Evolutionary conservation across 2,329 filamentous ascomycete species (phyloP), one percentile per base, ranked within the genome.

Genomic region (Colletotrichum horii): DNA sequence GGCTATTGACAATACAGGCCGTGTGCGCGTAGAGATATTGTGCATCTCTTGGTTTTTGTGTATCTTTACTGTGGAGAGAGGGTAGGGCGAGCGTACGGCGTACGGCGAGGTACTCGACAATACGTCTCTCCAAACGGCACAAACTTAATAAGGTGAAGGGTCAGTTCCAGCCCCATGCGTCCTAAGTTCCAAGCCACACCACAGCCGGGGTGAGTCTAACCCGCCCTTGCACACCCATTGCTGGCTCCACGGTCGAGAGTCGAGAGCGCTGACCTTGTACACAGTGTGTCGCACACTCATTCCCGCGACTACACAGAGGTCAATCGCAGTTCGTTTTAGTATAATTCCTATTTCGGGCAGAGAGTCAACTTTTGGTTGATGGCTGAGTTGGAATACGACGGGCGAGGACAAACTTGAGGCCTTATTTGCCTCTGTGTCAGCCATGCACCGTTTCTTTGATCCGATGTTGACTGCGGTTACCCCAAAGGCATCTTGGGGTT

Each of bases 51-150:
- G 43, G n/a, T 38, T 70, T 70, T 62, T 62, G 56, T 70, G 67
- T 70, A 70, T 70, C 67, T 62, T 38, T 32, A 32, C 56, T 34
- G 67, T 62, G 67, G 67, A 70, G 67, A 30, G 56, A 62, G 55
- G 55, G 56, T 36, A 70, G 56, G 36, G 36, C 34, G 56, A 58
- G 52, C 64, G 30, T 11, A 15, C 9, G n/a, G n/a, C 28, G n/a
- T 34, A 22, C 32, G 14, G 55, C 8, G 48, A 70, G 43, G 58
- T 65, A 70, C 68, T 55, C 38, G 58, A 38, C 16, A 38, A 43
- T 71, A 71, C 68, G 68, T 22, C 26, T 26, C 68, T 43, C 58
- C 64, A 43, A 71, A 71, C 68, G 30, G 68, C 68, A 58, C 68
- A 56, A 65, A 65, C 22, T 56, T n/a, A 56, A 55, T 67, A 38